These are phyloP conservation scores for Clonostachys solani DNA, from an alignment of 2,329 filamentous ascomycete species.

Conservation along the genomic window DNA sequence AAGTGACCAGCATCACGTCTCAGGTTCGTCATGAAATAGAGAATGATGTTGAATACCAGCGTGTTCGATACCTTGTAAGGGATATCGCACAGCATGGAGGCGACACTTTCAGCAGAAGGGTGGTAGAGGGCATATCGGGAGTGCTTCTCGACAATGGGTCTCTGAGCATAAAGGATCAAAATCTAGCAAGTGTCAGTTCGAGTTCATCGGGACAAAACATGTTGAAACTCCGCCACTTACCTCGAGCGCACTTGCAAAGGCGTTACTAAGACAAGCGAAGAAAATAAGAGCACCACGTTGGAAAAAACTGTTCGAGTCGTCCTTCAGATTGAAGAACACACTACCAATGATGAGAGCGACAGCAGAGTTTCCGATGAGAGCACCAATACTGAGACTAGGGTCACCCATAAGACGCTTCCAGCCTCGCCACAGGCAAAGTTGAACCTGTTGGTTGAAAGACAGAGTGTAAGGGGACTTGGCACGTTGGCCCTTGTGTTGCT, in stretches of 20 bases:
- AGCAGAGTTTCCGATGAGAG: slow-evolving; percentile 66
- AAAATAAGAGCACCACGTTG: slow-evolving; percentile 76
- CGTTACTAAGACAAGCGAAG: slow-evolving; percentile 84
- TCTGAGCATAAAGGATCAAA: slow-evolving; percentile 80
- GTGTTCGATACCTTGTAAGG: slow-evolving; percentile 73
- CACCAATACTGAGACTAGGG: slow-evolving; percentile 66
- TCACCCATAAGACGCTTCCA: slow-evolving; percentile 75
- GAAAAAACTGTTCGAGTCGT: slow-evolving; percentile 70
- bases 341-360: slow-evolving; percentile 76
- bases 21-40: slow-evolving; percentile 88
- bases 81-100: slow-evolving; percentile 81
- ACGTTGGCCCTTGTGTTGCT: slow-evolving; percentile 56
- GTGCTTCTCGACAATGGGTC: slow-evolving; percentile 90
- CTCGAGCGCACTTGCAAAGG: slow-evolving; percentile 75
- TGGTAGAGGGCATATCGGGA: slow-evolving; percentile 83
- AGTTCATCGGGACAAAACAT: slow-evolving; percentile 6
- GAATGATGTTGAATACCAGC: slow-evolving; percentile 70
- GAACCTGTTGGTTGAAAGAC: slow-evolving; percentile 70
- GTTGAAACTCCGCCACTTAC: slow-evolving; percentile 27
- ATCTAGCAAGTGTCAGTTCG: slow-evolving; percentile 44
- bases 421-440: slow-evolving; percentile 76
- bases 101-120: slow-evolving; percentile 81
- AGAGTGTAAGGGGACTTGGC: slow-evolving; percentile 77
- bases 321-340: slow-evolving; percentile 74
- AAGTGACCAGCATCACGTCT: slow-evolving; percentile 70